These are phyloP conservation scores for Pseudocercospora crystallina DNA, from an alignment of 2,329 filamentous ascomycete species.

Conservation along the genomic window DNA sequence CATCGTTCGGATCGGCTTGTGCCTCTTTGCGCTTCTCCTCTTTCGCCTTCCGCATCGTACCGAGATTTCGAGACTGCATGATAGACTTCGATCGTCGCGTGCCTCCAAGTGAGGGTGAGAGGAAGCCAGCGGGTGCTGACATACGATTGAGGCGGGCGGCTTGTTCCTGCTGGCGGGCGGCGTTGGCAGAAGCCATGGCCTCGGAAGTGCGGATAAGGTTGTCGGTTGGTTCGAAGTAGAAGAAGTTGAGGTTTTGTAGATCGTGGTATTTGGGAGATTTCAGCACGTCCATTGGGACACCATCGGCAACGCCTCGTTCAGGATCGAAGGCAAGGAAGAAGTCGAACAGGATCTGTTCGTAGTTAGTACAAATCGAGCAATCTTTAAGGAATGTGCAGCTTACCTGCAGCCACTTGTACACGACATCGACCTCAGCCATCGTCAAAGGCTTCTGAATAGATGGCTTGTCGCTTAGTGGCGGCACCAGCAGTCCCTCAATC, in stretches of 20 bases:
- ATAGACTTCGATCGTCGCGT: constrained; percentile 59
- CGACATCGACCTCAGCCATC: constrained; percentile 87
- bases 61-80: constrained; percentile 90
- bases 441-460: constrained; percentile 80
- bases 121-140: constrained; percentile 60
- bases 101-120: constrained; percentile 57
- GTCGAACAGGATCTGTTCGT: constrained; percentile 66
- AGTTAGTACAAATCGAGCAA: not conserved
- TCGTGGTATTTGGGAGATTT: constrained; percentile 99
- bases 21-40: constrained; percentile 94
- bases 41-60: constrained; percentile 94
- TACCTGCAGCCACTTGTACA: constrained; percentile 85
- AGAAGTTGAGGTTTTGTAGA: constrained; percentile 93
- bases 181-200: constrained; percentile 86
- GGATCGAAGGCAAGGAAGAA: constrained; percentile 96
- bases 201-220: constrained; percentile 94
- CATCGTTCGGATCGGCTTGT: constrained; percentile 93
- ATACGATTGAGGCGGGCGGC: constrained; percentile 58
- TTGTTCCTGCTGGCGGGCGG: constrained; percentile 67
- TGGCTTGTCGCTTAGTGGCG: constrained; percentile 90
- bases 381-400: constrained; percentile 4
- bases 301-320: constrained; percentile 75
- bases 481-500: constrained; percentile 85
- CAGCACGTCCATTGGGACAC: constrained; percentile 85
- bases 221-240: constrained; percentile 92